Evolutionary conservation across 257 asterid species (phyloP).

Genomic region (Nicotiana noctiflora): DNA sequence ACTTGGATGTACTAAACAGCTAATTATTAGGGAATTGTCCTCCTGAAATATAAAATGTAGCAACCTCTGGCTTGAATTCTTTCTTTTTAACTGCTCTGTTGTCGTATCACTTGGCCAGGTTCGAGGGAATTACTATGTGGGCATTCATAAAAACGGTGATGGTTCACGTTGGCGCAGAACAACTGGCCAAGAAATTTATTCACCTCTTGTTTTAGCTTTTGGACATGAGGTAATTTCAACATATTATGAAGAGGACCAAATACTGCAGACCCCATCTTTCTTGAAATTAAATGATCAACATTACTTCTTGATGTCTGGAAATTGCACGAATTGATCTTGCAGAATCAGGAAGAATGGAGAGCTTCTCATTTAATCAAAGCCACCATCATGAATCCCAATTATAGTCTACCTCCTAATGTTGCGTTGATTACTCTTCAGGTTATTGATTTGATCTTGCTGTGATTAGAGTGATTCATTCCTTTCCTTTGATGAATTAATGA

Average conservation of each 20-base stretch:
- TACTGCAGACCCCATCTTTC: background rate
- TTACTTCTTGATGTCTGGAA: background rate
- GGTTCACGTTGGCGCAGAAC: conserved; percentile 86
- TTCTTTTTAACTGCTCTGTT: background rate
- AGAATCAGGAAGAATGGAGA: conserved; percentile 59
- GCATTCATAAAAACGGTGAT: conserved; percentile 41
- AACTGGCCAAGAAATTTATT: conserved; percentile 79
- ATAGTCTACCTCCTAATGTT: conserved; percentile 60
- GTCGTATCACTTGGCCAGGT: conserved; percentile 31
- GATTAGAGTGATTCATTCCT: background rate
- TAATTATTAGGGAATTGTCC: background rate
- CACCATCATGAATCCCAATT: conserved; percentile 52
- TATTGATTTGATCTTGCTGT: conserved; percentile 5
- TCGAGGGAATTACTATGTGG: conserved; percentile 65
- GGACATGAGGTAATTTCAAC: conserved; percentile 48
- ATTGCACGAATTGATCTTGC: conserved; percentile 11
- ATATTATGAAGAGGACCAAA: background rate
- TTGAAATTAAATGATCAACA: background rate
- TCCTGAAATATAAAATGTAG: background rate
- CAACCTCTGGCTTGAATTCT: background rate
- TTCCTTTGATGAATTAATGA: background rate
- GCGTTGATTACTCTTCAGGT: conserved; percentile 87
- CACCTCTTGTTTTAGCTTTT: conserved; percentile 77
- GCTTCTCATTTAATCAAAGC: conserved; percentile 40
- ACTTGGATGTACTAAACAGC: background rate